These are phyloP conservation scores for Discostella stelligeroides DNA, from an alignment of 108 stramenopile species.

Conservation along the genomic window DNA sequence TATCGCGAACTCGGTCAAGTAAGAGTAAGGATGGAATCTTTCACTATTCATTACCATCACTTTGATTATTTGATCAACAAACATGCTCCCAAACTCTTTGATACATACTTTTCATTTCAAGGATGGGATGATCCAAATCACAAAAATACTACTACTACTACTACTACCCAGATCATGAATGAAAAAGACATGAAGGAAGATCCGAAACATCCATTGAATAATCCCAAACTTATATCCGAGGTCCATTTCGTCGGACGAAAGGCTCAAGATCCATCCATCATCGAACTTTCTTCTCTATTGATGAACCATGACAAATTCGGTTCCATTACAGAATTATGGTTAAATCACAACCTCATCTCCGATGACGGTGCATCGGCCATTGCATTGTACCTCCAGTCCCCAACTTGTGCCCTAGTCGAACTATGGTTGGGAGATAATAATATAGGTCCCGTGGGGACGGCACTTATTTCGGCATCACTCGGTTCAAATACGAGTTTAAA, in stretches of 20 bases:
- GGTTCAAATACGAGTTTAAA: constrained; percentile 31
- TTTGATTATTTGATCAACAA: neutral
- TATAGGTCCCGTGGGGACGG: constrained; percentile 37
- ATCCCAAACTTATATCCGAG: constrained; percentile 20
- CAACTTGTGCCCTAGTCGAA: constrained; percentile 42
- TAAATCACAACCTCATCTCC: constrained; percentile 40
- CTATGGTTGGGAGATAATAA: constrained; percentile 45
- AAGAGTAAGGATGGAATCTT: neutral
- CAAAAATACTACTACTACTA: neutral
- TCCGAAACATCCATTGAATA: constrained; percentile 39
- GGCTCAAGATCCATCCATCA: constrained; percentile 24
- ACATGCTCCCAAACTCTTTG: neutral
- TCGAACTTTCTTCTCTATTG: constrained; percentile 32
- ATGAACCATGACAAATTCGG: constrained; percentile 36
- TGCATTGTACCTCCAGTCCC: constrained; percentile 28
- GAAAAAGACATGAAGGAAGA: constrained; percentile 10
- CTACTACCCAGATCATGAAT: neutral
- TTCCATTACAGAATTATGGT: constrained; percentile 44
- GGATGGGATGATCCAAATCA: neutral
- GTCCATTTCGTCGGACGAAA: constrained; percentile 46
- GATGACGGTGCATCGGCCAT: constrained; percentile 41
- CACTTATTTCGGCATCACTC: constrained; percentile 33
- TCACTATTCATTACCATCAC: neutral
- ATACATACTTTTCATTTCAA: neutral
- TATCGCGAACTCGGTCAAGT: constrained; percentile 14